Conservation (phyloP, 2,329 filamentous ascomycete genomes). For the Pseudogymnoascus sp. region DNA sequence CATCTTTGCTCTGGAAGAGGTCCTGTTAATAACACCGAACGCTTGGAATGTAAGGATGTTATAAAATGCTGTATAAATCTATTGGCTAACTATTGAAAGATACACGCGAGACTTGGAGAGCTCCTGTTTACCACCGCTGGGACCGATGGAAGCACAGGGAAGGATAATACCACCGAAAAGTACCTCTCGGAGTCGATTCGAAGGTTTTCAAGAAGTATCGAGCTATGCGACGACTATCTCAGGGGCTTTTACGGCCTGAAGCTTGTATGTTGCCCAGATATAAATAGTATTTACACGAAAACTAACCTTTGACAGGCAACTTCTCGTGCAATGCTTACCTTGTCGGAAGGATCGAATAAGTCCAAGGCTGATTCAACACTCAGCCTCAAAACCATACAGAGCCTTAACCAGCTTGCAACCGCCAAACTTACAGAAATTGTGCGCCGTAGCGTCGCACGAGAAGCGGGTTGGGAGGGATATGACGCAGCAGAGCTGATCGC, state of each 20-base stretch:
- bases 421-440: slow-evolving; percentile 70
- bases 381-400: slow-evolving; percentile 49
- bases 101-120: slow-evolving; percentile 82
- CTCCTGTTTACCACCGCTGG: slow-evolving; percentile 63
- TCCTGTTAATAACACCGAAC: slow-evolving; percentile 76
- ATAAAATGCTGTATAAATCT: slow-evolving; percentile 12
- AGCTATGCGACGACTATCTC: slow-evolving; percentile 87
- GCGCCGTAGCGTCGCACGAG: slow-evolving; percentile 48
- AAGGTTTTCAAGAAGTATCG: slow-evolving; percentile 81
- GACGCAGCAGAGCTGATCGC: slow-evolving; percentile 62
- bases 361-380: slow-evolving; percentile 35
- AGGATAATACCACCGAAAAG: slow-evolving; percentile 33
- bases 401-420: slow-evolving; percentile 64
- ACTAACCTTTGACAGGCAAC: slow-evolving; percentile 27
- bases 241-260: slow-evolving; percentile 90
- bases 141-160: slow-evolving; percentile 31
- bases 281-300: not conserved
- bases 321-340: slow-evolving; percentile 11
- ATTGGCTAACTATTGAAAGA: slow-evolving; percentile 40
- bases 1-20: slow-evolving; percentile 83
- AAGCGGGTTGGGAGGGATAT: slow-evolving; percentile 65
- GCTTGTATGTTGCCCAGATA: slow-evolving; percentile 42
- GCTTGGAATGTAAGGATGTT: slow-evolving; percentile 74
- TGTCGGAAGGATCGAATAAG: slow-evolving; percentile 10
- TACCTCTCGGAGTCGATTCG: slow-evolving; percentile 66